Percentiles rank a stretch among this genome's conserved stretches.
phyloP scores from a whole-genome alignment of 352 stramenopile genomes.

The Aphanomyces cochlioides region DNA sequence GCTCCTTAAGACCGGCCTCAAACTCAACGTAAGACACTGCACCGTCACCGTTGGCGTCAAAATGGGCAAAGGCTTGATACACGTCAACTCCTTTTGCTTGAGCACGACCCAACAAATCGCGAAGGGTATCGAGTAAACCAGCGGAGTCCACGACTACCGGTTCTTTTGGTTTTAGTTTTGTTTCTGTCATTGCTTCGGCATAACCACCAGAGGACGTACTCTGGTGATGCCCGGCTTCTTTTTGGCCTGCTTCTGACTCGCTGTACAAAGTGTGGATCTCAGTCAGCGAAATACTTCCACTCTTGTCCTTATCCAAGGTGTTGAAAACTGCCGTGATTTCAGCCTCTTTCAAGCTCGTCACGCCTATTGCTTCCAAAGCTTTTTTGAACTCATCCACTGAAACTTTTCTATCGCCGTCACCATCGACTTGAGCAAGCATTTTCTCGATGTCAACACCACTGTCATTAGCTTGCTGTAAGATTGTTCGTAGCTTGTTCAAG shows the following conservation, averaged over 20 bases:
- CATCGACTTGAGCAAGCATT: constrained; percentile 60
- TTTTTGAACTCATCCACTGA: constrained; percentile 50
- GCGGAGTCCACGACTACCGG: constrained; percentile 4
- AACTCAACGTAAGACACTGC: constrained; percentile 30
- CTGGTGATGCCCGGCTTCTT: background rate
- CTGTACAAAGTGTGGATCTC: constrained; percentile 59
- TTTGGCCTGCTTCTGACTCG: background rate
- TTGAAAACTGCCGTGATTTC: constrained; percentile 41
- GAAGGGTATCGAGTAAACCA: constrained; percentile 32
- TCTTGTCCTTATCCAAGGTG: constrained; percentile 51
- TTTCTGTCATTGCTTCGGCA: background rate
- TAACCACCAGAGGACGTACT: background rate
- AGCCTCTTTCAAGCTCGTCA: constrained; percentile 40
- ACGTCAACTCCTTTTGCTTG: constrained; percentile 40
- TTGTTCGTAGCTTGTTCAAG: constrained; percentile 43
- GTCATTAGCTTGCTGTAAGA: constrained; percentile 46
- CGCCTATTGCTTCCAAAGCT: constrained; percentile 48
- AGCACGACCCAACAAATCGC: constrained; percentile 35
- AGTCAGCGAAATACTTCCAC: constrained; percentile 45
- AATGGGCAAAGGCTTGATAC: constrained; percentile 47
- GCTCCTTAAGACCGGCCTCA: background rate
- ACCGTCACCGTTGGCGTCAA: constrained; percentile 50
- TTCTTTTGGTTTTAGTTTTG: background rate
- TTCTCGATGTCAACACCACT: constrained; percentile 48
- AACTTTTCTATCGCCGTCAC: constrained; percentile 46